phyloP scores from a whole-genome alignment of 106 monocot species.

The Narthecium ossifragum region DNA sequence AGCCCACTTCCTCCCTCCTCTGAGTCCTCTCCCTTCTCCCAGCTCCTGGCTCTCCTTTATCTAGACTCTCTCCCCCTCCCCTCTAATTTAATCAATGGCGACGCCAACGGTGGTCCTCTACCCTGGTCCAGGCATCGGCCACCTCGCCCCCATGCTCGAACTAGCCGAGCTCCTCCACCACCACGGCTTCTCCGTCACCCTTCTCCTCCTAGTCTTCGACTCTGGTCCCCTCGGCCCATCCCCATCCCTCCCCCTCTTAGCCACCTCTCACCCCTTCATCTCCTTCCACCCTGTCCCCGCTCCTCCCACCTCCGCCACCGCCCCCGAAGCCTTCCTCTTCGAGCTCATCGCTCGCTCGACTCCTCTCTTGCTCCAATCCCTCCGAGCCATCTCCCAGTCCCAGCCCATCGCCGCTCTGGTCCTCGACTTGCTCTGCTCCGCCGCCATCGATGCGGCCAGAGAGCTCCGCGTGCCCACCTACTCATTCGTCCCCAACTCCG shows the following conservation, averaged over 20 bases:
- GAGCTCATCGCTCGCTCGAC: conserved; percentile 14
- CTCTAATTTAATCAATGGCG: too few species aligned
- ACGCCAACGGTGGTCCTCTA: conserved; percentile 23
- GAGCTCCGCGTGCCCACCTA: conserved; percentile 14
- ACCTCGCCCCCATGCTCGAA: conserved; percentile 25
- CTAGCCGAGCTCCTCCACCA: conserved; percentile 22
- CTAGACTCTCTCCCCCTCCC: too few species aligned
- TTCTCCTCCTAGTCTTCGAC: too few species aligned
- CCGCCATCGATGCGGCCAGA: conserved; percentile 2
- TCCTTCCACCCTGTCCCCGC: conserved; percentile 11
- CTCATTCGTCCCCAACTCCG: conserved; percentile 14
- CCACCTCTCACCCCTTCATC: conserved; percentile 12
- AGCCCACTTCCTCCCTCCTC: too few species aligned
- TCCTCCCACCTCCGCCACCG: not conserved
- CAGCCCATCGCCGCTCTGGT: conserved; percentile 15
- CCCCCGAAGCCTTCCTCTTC: conserved; percentile 13
- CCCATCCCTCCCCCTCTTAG: conserved; percentile 3
- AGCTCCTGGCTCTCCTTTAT: too few species aligned
- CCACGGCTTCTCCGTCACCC: conserved; percentile 17
- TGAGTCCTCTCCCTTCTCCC: too few species aligned
- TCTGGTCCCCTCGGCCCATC: conserved; percentile 3
- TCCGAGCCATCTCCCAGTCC: not conserved
- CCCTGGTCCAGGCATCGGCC: conserved; percentile 27
- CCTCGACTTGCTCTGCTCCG: conserved; percentile 15
- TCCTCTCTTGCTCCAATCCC: conserved; percentile 5